Base-by-base conservation (phyloP, 1,284 basidiomycete species). In the Gastroboletus turbinatus region DNA sequence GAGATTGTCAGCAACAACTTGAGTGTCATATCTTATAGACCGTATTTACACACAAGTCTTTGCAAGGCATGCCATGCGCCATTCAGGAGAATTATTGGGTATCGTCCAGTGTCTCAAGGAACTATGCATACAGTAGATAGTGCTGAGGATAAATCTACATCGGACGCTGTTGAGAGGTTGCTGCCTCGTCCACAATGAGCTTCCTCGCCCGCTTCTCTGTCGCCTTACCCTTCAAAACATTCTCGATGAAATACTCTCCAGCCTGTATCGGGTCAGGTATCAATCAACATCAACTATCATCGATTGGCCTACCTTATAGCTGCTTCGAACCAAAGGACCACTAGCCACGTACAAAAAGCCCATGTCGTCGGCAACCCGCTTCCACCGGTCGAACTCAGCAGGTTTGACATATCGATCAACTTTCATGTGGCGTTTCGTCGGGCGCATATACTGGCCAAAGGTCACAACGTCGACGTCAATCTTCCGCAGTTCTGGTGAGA, bases 371-470 rank as follows among this genome's bases (percentile, higher is more conserved):
- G 97, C 96, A 16, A 90, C 78, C 64, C 83, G 76, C 73, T 92
- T 94, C 96, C 96, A 99, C 57, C 83, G 78, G 55, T 92, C 90
- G 67, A 98, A 99, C 73, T 98, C 96, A 3, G 85, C 83, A 0
- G 97, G 97, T 59, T 92, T 84, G 17, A 99, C 94, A 68, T 99
- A 99, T 23, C 93, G 89, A 63, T 94, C 88, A 8, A 99, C 97
- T 75, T 98, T 99, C 97, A 99, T 99, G 74, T 99, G 97, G 33
- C 89, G 83, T 75, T 99, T 99, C 2, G 97, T 99, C 1, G 97
- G 97, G 45, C 97, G 88, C 97, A 99, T 99, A 76, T 99, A 99
- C 77, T 99, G 97, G 1, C 97, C 97, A 70, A 99, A 98, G 0
- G 97, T 99, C 32, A 99, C 96, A 10, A 99, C 96, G 69, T 99